Evolutionary conservation across 2,329 filamentous ascomycete genomes (phyloP).

Genomic region (Colletotrichum sp.): DNA sequence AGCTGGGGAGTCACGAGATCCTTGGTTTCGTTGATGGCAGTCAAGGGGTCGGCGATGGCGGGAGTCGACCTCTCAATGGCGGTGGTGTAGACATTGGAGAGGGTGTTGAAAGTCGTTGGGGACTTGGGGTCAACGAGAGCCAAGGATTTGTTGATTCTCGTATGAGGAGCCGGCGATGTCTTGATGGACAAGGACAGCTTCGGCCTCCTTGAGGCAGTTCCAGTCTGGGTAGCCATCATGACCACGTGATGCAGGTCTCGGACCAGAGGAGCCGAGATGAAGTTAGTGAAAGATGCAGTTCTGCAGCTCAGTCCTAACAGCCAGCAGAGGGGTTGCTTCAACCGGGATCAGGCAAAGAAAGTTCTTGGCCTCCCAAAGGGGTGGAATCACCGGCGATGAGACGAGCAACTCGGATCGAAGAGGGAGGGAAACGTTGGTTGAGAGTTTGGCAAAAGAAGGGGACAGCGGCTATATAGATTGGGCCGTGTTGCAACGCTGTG

Average conservation of each 20-base stretch:
- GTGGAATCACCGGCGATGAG: conserved; percentile 4
- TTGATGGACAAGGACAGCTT: conserved; percentile 63
- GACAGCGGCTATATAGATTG: conserved; percentile 21
- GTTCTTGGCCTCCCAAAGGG: conserved; percentile 21
- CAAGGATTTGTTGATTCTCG: conserved; percentile 47
- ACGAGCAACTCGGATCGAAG: background rate
- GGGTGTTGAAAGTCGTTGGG: conserved; percentile 69
- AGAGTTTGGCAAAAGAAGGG: background rate
- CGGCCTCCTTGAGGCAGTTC: conserved; percentile 51
- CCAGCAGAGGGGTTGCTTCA: conserved; percentile 27
- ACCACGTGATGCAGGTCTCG: background rate
- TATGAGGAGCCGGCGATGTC: conserved; percentile 40
- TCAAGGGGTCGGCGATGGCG: conserved; percentile 49
- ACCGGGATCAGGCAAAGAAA: conserved; percentile 26
- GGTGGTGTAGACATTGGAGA: conserved; percentile 69
- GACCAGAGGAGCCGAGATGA: background rate
- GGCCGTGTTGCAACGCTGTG: background rate
- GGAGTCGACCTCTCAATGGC: conserved; percentile 66
- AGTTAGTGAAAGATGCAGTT: background rate
- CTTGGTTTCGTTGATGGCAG: conserved; percentile 49
- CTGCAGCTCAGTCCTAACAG: conserved; percentile 22
- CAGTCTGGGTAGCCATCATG: conserved; percentile 42
- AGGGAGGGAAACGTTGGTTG: background rate
- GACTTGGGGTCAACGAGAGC: conserved; percentile 60
- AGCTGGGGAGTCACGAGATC: conserved; percentile 28